Evolutionary conservation across 78 protist species (phyloP).

Genomic region (Ministeria vibrans): DNA sequence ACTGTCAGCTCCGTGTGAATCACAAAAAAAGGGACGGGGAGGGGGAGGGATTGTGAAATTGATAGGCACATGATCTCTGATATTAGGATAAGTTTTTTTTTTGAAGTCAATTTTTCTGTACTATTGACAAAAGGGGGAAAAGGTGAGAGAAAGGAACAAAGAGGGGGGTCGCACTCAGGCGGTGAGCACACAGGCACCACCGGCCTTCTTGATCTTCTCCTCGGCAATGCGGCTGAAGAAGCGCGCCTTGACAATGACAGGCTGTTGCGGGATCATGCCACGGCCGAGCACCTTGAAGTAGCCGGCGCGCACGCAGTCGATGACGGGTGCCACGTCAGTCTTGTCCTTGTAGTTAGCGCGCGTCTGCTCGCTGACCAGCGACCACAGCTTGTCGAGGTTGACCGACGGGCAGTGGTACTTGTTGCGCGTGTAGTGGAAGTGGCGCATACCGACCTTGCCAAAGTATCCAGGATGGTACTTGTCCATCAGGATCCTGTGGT

Average conservation of each 20-base stretch:
- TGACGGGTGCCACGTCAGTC: conserved; percentile 82
- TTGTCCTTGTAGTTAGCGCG: conserved; percentile 20
- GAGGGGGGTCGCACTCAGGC: conserved; percentile 57
- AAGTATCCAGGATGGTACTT: conserved; percentile 99
- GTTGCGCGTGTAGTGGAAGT: conserved; percentile 80
- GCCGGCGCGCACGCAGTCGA: conserved; percentile 81
- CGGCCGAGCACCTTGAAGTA: conserved; percentile 87
- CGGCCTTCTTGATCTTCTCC: conserved; percentile 91
- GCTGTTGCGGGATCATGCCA: conserved; percentile 90
- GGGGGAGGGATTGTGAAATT: too few relatives aligned
- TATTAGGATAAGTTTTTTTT: not conserved
- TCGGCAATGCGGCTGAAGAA: conserved; percentile 92
- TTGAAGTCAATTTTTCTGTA: not conserved
- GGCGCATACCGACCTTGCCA: conserved; percentile 99
- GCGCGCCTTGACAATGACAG: conserved; percentile 94
- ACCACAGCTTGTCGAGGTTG: conserved; percentile 92
- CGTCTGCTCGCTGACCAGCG: conserved; percentile 73
- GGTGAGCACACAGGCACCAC: conserved; percentile 92
- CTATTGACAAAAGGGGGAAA: not conserved
- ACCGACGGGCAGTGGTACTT: conserved; percentile 76
- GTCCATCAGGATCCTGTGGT: conserved; percentile 91
- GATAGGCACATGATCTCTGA: too few relatives aligned
- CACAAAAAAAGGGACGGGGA: not conserved
- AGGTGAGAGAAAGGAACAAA: not conserved
- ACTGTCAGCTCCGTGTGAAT: not conserved